Evolutionary conservation across 345 rosid genomes (phyloP), one percentile per base, ranked within the genome.

Genomic region (Dipteronia sinensis): DNA sequence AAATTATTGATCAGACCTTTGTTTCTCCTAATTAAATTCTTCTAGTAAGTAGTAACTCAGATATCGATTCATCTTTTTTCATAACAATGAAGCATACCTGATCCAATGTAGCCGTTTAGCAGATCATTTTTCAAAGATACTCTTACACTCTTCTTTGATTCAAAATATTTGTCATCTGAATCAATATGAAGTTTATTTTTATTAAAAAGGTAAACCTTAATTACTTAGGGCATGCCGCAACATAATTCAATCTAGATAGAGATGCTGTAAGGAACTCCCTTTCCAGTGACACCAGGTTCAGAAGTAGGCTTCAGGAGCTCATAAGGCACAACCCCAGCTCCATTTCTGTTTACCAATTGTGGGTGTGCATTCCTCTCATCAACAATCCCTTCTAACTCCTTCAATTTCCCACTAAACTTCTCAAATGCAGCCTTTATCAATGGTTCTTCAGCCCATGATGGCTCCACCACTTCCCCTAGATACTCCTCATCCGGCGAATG

Each of bases 401-500:
- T 83, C 80, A 86, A 46, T 69, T 75, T 80, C 34, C 82, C 81
- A 22, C 23, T 75, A 71, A 88, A 82, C 75, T 63, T 73, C 63
- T 82, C 86, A 53, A 82, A 88, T 4, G 87, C 89, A 3, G 79
- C 79, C 27, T 77, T 78, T 16, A 87, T 76, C 0, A 31, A 6
- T 0, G 82, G 79, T 31, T 86, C 80, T 40, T 72, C 83, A 7
- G 31, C 73, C 89, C 91, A 88, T 0, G 85, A 69, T 9, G 79
- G 69, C 73, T 86, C 87, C 46, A 75, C 22, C 12, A 47, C 16
- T 31, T 85, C 53, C 10, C 92, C 92, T 0, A 89, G 29, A 74
- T 89, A 87, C 74, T 85, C 92, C 82, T 89, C 92, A n/a, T 89
- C 92, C 0, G 86, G 85, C 6, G 90, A 85, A 78, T 84, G 90